Base-by-base conservation (phyloP, 805 yeast genomes). In the Candida qinlingensis region DNA sequence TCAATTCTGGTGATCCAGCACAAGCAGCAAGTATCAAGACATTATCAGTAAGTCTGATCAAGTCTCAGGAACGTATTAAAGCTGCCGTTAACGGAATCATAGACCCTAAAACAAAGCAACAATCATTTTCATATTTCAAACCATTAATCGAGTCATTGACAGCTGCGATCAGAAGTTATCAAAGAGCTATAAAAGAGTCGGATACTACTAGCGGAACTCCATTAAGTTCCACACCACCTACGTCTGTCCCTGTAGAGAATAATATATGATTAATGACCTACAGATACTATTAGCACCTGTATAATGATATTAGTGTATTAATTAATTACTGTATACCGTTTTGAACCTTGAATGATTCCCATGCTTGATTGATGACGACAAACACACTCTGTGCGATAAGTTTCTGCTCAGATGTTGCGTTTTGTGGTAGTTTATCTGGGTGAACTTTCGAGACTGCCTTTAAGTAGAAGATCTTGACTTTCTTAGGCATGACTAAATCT, bases 391-490 rank as follows among this genome's bases (percentile, higher is more conserved):
- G 92, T 12, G 97, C 94, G 41, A 92, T 74, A 83, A 92, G 77
- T 62, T 85, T 83, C 48, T 80, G 79, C 58, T 89, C 95, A 6
- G 81, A 70, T 7, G 82, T 70, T 2, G 84, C 79, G 26, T 67
- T 65, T n/a, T 67, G 61, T 6, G 80, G 71, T 27, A 91, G 70
- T 64, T 94, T 94, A 65, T 94, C 99, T 0, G 92, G 81, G 65
- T 91, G 94, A 3, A 96, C 95, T 44, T 81, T 77, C 0, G 97
- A 83, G 56, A 94, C 88, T 5, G 97, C 89, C 65, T 85, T 87
- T 90, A 94, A 82, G 39, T 94, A 94, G 19, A 74, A 73, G 36
- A 92, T 71, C 64, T 92, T 92, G 37, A 90, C 97, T 63, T 87
- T 90, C 58, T 90, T 91, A 19, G 96, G 92, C 54, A 91, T 71